Percentiles rank a stretch among this genome's conserved stretches.
phyloP scores from a whole-genome alignment of 768 basidiomycete genomes.

The Podaxis sp. region DNA sequence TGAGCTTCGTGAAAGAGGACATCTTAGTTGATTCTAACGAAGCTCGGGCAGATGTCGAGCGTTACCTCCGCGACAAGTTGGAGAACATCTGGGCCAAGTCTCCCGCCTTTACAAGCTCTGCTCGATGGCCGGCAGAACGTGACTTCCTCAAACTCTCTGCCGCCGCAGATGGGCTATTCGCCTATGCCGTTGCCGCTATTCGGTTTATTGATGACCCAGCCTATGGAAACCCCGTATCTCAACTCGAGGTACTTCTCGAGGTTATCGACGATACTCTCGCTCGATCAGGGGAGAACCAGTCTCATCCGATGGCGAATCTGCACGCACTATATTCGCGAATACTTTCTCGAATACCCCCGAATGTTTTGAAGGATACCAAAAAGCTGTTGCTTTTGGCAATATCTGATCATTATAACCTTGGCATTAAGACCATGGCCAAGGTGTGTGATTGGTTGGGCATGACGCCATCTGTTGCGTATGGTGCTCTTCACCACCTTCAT shows the following conservation, averaged over 20 bases:
- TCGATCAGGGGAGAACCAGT: neutral
- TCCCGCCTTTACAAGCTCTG: neutral
- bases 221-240: neutral
- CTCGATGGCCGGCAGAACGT: neutral
- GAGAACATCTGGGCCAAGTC: neutral
- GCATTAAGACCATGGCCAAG: neutral
- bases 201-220: neutral
- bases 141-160: neutral
- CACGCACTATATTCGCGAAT: slow-evolving; percentile 10
- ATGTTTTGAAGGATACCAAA: no score
- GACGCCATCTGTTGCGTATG: neutral
- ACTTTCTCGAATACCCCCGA: neutral
- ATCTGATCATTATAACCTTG: no score
- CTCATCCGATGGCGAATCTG: slow-evolving; percentile 5
- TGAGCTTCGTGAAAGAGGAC: neutral
- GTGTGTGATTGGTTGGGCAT: neutral
- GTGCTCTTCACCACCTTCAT: neutral
- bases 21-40: neutral
- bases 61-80: neutral
- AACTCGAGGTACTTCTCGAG: neutral
- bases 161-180: neutral
- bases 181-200: neutral
- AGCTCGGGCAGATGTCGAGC: neutral
- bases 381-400: no score
- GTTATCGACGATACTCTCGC: neutral